Percentiles rank a stretch among this genome's conserved stretches.
These are phyloP conservation scores for Leccinum ochraceum DNA, from an alignment of 768 basidiomycete species.

Conservation along the genomic window DNA sequence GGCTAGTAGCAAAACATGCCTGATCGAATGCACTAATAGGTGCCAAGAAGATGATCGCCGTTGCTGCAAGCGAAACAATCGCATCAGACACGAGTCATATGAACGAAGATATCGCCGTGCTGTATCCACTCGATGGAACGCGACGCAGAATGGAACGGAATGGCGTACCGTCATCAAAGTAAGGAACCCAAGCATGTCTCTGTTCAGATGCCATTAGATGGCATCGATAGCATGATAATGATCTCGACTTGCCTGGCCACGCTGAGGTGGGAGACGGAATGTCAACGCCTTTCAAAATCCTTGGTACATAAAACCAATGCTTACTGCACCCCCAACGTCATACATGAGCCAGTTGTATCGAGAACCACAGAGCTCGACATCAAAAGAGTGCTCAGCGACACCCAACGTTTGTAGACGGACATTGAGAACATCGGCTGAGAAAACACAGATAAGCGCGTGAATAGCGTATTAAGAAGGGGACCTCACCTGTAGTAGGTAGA, in stretches of 20 bases:
- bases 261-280: constrained; percentile 37
- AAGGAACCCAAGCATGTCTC: constrained; percentile 83
- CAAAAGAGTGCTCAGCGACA: constrained; percentile 74
- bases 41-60: constrained; percentile 84
- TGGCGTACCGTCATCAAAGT: constrained; percentile 76
- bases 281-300: constrained; percentile 1
- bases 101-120: constrained; percentile 22
- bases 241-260: constrained; percentile 53
- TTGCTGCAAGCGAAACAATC: constrained; percentile 45
- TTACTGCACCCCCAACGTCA: constrained; percentile 81
- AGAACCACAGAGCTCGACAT: constrained; percentile 60
- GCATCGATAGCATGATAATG: constrained; percentile 14
- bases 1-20: constrained; percentile 38
- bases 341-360: constrained; percentile 77
- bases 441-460: constrained; percentile 1
- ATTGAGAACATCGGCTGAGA: constrained; percentile 71
- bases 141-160: constrained; percentile 9
- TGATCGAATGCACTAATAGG: constrained; percentile 89
- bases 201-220: constrained; percentile 31
- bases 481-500: constrained; percentile 64
- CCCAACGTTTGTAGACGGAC: constrained; percentile 82
- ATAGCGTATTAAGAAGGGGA: background rate
- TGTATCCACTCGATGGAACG: constrained; percentile 12
- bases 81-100: constrained; percentile 11
- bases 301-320: constrained; percentile 29